Base-by-base conservation (phyloP, 2,329 filamentous ascomycete genomes). In the Talaromyces rugulosus region DNA sequence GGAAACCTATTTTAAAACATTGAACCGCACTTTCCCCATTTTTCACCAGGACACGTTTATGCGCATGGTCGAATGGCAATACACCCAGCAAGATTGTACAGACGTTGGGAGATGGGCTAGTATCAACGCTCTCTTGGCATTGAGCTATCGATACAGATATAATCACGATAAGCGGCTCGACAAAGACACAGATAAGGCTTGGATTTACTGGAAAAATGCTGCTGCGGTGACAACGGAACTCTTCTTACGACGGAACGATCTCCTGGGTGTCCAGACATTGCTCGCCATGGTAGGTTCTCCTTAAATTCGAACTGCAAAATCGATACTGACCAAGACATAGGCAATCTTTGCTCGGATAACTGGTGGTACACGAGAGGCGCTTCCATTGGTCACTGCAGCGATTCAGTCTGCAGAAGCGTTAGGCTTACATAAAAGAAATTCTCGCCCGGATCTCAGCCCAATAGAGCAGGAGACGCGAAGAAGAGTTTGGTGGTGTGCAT, bases 1-100 rank as follows among this genome's bases (percentile, higher is more conserved):
- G 59, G 91, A 89, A 73, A 93, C 97, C 75, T 98, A 89, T 71
- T 98, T 98, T 68, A 90, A 93, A 69, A 96, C 96, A 74, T 96
- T 97, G 81, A 98, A 98, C 79, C 92, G 91, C 83, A 93, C 97
- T 83, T 96, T 97, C 71, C 94, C 94, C 2, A 82, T 98, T 4
- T 98, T 96, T 71, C 93, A 97, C 75, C 92, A 96, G 73, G 90
- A 91, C 0, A 96, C 93, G 0, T 98, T 98, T 71, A 97, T 97
- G 91, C 91, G 95, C 71, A 82, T 98, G 11, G 91, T 97, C 14
- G 92, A 97, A 72, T 88, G 90, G 72, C 93, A 98, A 73, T 98
- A 97, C 75, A 95, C 92, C 0, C 81, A 87, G 58, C 90, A 97
- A 66, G 93, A 93, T 0, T 97, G 96, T 69, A 88, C 95, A 70